Evolutionary conservation across 176 grass and related monocot genomes (phyloP), one percentile per base, ranked within the genome.

Genomic region (Juncus effusus): DNA sequence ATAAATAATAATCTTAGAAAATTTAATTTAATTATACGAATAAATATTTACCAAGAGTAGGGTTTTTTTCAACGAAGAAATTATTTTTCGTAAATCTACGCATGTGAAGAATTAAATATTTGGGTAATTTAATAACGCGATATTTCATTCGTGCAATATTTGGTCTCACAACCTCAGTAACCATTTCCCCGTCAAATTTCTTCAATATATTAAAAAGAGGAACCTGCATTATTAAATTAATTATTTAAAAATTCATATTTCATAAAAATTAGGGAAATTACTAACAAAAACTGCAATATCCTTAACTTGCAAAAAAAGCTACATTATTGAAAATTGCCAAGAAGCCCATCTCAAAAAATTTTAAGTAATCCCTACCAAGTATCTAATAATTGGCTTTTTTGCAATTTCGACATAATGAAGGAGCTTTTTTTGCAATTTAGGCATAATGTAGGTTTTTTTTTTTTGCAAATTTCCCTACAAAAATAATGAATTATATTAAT

Each of bases 121-220:
- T 97, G 2, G 94, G 88, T 13, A 97, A 64, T 56, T 81, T 77
- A 60, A 74, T 97, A 35, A 89, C 94, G 36, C 85, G 94, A 49
- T 97, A 97, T 68, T 80, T 90, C 94, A 93, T 97, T 64, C 85
- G 80, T 45, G 94, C 94, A 78, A 97, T 86, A 47, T 80, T 89
- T 61, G 94, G 88, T 1, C 85, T 76, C 19, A 97, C 94, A 56
- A 97, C 94, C 61, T 93, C 94, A 6, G 88, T 93, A 28, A 97
- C 51, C 28, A 85, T 84, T 60, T 92, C 80, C 5, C 94, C 94
- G 69, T 97, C 88, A 73, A 97, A 97, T 56, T 97, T 97, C 78
- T 88, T 97, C 76, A 97, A 80, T 79, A 97, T 97, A 81, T 89
- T 97, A 77, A 93, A 97, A 7, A 97, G 66, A 44, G 94, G 88